Percentiles rank a stretch among this genome's conserved stretches.
phyloP scores from a whole-genome alignment of 306 rosid species.

The Quercus ilex region DNA sequence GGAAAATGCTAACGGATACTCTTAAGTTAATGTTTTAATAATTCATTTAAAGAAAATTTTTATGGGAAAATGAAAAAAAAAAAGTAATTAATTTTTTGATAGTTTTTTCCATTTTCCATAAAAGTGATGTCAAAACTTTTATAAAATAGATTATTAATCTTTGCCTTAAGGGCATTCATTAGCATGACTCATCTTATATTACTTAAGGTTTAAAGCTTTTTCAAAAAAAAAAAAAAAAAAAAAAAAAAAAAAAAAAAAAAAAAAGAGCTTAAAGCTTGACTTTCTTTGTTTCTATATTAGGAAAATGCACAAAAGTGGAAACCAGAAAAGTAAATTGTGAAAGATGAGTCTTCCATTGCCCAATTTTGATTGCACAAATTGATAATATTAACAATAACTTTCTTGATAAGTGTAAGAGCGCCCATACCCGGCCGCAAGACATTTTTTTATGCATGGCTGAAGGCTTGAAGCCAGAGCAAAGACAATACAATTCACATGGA shows the following conservation, averaged over 20 bases:
- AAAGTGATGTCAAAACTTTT: too few species aligned
- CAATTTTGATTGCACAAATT: background rate
- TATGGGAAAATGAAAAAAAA: too few species aligned
- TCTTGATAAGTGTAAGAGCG: background rate
- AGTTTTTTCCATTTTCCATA: rapidly evolving
- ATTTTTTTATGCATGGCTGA: background rate
- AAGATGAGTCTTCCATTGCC: background rate
- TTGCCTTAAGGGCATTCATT: rapidly evolving
- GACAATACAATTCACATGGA: background rate
- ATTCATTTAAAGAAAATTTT: background rate
- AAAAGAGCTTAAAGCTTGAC: too few species aligned
- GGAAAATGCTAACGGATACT: background rate
- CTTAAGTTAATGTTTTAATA: background rate
- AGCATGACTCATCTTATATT: too few species aligned
- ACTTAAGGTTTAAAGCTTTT: too few species aligned
- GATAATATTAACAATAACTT: background rate
- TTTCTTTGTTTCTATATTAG: background rate
- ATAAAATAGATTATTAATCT: too few species aligned
- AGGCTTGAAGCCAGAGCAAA: background rate
- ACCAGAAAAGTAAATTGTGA: background rate
- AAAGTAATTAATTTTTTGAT: too few species aligned
- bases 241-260: too few species aligned
- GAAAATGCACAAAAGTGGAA: background rate
- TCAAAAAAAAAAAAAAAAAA: too few species aligned
- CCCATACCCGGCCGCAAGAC: background rate